Evolutionary conservation across 164 flowering plant genomes (phyloP).

Genomic region (Chimonanthus salicifolius): DNA sequence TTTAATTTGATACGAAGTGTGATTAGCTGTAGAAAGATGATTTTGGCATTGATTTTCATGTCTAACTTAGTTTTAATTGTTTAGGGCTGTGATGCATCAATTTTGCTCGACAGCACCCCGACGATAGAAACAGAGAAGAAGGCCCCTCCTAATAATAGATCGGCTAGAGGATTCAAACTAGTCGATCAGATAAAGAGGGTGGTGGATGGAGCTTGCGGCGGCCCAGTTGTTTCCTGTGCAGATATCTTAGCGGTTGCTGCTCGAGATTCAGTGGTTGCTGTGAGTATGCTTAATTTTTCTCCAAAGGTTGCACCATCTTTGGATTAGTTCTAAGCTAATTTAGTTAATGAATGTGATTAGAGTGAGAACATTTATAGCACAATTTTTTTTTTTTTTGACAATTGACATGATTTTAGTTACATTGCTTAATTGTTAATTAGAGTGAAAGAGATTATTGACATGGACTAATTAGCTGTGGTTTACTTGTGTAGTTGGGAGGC

Average conservation of each 20-base stretch:
- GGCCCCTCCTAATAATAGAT: slow-evolving; percentile 22
- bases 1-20: background rate
- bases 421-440: too few relatives aligned
- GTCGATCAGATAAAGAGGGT: slow-evolving; percentile 23
- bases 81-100: slow-evolving; percentile 64
- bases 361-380: too few relatives aligned
- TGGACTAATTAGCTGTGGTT: background rate
- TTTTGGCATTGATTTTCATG: too few relatives aligned
- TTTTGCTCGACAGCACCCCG: slow-evolving; percentile 35
- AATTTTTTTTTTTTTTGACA: too few relatives aligned
- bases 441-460: background rate
- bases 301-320: background rate
- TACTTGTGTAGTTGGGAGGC: slow-evolving; percentile 12
- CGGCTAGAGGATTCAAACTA: slow-evolving; percentile 25
- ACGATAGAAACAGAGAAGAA: slow-evolving; percentile 30
- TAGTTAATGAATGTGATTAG: background rate
- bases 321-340: background rate
- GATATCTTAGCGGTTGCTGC: slow-evolving; percentile 39
- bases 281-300: background rate
- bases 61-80: background rate
- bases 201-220: slow-evolving; percentile 21
- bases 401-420: too few relatives aligned
- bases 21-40: too few relatives aligned
- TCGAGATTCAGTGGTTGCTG: slow-evolving; percentile 29
- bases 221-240: slow-evolving; percentile 31